Evolutionary conservation across 2,329 filamentous ascomycete genomes (phyloP).

Genomic region (Apiospora pterosperma): DNA sequence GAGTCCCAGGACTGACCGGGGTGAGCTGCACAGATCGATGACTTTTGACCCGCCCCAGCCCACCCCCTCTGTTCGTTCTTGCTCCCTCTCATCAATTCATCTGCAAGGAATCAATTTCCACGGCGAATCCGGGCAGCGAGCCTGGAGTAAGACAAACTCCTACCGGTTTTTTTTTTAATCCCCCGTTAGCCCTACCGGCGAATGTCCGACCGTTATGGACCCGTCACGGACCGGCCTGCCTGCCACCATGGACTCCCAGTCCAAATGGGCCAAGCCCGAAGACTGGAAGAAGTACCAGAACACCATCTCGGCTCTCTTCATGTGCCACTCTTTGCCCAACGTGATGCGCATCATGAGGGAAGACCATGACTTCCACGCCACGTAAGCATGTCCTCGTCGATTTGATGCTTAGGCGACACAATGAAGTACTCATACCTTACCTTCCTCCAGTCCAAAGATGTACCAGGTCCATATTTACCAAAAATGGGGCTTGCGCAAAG

Average conservation of each 20-base stretch:
- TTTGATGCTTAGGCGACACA: not conserved
- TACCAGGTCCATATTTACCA: constrained; percentile 11
- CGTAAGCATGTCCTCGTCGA: constrained; percentile 4
- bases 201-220: not conserved
- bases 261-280: constrained; percentile 10
- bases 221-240: not conserved
- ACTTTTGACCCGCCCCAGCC: not conserved
- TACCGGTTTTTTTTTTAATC: not conserved
- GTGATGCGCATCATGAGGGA: constrained; percentile 12
- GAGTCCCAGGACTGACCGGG: not conserved
- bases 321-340: constrained; percentile 9
- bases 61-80: not conserved
- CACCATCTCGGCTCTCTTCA: constrained; percentile 10
- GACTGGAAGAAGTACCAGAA: constrained; percentile 8
- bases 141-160: not conserved
- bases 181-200: too few relatives aligned
- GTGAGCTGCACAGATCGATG: not conserved
- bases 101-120: not conserved
- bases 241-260: not conserved
- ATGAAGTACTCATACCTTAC: not conserved
- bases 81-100: not conserved
- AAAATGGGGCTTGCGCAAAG: constrained; percentile 11
- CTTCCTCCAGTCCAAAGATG: constrained; percentile 10
- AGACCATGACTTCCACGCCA: constrained; percentile 10
- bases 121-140: not conserved